These are phyloP conservation scores for Elymus sibiricus DNA, from an alignment of 176 grass and related monocot species.

Conservation along the genomic window DNA sequence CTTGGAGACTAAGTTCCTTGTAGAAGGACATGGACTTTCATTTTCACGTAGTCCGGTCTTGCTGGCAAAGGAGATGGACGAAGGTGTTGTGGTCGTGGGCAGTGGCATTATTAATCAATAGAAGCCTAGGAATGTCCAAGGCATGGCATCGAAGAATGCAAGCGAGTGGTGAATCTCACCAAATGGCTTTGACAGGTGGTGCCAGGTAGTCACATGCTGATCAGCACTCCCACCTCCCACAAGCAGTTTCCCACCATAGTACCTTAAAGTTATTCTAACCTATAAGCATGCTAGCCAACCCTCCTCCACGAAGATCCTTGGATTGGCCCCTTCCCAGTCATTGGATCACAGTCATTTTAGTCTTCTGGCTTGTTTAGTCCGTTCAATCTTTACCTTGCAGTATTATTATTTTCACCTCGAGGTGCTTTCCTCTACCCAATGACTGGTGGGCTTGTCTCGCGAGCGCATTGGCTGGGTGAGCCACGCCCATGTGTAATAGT, in stretches of 20 bases:
- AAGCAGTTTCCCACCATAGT: not conserved
- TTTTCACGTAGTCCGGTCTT: not conserved
- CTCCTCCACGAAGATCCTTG: no score
- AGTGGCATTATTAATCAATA: not conserved
- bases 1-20: not conserved
- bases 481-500: not conserved
- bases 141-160: not conserved
- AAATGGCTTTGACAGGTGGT: not conserved
- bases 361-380: no score
- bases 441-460: no score
- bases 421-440: no score
- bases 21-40: not conserved
- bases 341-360: no score
- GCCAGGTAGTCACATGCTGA: not conserved
- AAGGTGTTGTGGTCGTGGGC: no score
- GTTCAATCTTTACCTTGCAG: no score
- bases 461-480: no score
- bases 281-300: no score
- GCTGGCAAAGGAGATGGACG: no score
- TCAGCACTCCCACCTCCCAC: not conserved
- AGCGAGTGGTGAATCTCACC: not conserved
- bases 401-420: no score
- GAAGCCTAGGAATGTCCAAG: not conserved
- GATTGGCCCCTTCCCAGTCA: no score
- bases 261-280: not conserved